phyloP scores from a whole-genome alignment of 2,329 filamentous ascomycete species.

The Pseudohalonectria lignicola region DNA sequence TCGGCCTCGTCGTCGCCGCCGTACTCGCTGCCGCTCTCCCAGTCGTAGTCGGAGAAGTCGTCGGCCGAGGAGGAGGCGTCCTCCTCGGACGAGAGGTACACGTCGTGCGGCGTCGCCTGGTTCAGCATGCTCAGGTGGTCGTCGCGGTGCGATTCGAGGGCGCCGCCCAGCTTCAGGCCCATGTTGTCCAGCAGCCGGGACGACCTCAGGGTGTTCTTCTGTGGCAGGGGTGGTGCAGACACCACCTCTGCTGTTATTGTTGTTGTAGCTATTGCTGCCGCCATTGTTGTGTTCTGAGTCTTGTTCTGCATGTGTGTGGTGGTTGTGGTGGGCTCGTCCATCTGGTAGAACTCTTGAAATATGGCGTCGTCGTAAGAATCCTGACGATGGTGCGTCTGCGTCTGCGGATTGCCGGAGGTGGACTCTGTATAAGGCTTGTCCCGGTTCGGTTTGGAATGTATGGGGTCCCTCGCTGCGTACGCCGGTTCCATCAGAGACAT shows the following conservation, averaged over 20 bases:
- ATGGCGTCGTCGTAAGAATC: constrained; percentile 3
- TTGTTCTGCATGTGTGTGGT: no score
- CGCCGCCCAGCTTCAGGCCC: constrained; percentile 19
- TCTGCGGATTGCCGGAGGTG: not conserved
- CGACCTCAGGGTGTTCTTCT: constrained; percentile 35
- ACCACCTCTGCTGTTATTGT: constrained; percentile 5
- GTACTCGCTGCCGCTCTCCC: constrained; percentile 31
- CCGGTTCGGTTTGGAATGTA: not conserved
- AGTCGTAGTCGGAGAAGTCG: constrained; percentile 41
- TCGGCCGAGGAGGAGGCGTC: constrained; percentile 52
- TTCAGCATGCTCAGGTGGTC: no score
- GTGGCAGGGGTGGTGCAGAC: constrained; percentile 33
- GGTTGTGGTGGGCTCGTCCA: not conserved
- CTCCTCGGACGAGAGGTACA: constrained; percentile 56
- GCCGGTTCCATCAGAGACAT: not conserved
- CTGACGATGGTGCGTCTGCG: constrained; percentile 1
- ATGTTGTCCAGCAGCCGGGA: constrained; percentile 31
- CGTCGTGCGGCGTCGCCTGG: constrained; percentile 33
- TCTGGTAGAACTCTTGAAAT: constrained; percentile 1
- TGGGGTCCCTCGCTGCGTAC: not conserved
- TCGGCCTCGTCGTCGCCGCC: constrained; percentile 7
- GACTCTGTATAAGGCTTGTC: not conserved
- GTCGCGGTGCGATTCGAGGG: not conserved
- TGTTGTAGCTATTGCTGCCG: constrained; percentile 8
- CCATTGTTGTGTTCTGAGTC: constrained; percentile 7